phyloP scores from a whole-genome alignment of 2,329 filamentous ascomycete genomes.

The Colletotrichum nymphaeae region DNA sequence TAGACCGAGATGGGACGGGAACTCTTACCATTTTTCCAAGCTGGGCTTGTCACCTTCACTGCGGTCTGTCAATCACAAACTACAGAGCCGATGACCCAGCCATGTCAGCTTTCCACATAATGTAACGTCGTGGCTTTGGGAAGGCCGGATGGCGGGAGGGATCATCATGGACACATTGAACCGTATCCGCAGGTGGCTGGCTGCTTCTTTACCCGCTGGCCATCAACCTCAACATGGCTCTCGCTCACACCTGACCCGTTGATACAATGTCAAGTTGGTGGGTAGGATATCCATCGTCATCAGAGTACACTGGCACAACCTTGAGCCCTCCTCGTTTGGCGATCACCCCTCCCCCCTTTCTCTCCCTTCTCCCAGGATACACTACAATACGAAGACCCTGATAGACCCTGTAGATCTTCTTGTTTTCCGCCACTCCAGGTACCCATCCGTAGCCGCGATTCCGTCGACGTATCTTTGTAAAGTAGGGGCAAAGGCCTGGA shows the following conservation, averaged over 20 bases:
- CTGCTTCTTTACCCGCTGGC: no score
- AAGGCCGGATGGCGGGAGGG: background rate
- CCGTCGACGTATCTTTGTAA: background rate
- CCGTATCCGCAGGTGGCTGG: no score
- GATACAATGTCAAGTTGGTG: no score
- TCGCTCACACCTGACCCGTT: no score
- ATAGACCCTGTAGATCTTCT: background rate
- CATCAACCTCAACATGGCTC: no score
- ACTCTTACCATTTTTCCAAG: background rate
- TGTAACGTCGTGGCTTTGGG: constrained; percentile 4
- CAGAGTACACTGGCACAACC: no score
- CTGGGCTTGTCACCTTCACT: background rate
- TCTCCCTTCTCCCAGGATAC: no score
- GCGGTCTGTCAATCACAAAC: background rate
- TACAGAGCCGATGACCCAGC: background rate
- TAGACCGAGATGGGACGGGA: background rate
- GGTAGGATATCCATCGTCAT: no score
- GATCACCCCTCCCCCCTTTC: no score
- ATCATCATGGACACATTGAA: no score
- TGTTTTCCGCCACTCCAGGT: background rate
- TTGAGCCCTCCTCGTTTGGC: no score
- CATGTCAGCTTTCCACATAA: constrained; percentile 1
- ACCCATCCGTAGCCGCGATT: background rate
- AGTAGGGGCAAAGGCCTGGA: background rate
- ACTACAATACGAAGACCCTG: background rate